These are phyloP conservation scores for Knufia petricola DNA, from an alignment of 2,329 filamentous ascomycete genomes.

Conservation along the genomic window DNA sequence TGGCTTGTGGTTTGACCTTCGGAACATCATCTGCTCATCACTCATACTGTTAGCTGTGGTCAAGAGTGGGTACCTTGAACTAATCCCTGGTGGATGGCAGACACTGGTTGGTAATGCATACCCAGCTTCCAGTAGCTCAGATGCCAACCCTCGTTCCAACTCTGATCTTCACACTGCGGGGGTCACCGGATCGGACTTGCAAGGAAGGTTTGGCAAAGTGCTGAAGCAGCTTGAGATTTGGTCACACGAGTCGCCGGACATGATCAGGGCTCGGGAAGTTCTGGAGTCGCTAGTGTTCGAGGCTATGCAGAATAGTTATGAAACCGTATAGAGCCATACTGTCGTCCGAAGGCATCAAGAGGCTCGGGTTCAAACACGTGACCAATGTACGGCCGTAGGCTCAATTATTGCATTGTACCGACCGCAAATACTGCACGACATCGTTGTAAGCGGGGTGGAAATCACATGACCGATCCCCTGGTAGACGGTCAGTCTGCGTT, in stretches of 20 bases:
- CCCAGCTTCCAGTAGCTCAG: not conserved
- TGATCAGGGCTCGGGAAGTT: constrained; percentile 7
- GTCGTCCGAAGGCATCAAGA: too few relatives aligned
- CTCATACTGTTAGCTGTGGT: constrained; percentile 23
- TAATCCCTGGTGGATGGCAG: constrained; percentile 11
- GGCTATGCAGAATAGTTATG: not conserved
- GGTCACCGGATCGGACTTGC: not conserved
- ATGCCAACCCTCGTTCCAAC: not conserved
- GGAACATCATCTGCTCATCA: constrained; percentile 18
- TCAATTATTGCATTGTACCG: too few relatives aligned
- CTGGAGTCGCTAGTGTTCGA: not conserved
- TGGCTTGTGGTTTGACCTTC: constrained; percentile 26
- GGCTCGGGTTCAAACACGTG: too few relatives aligned
- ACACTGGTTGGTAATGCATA: constrained; percentile 1
- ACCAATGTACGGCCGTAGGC: too few relatives aligned
- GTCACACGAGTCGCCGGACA: constrained; percentile 10
- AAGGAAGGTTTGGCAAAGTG: constrained; percentile 9
- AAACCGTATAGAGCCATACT: too few relatives aligned
- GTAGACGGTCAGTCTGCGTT: too few relatives aligned
- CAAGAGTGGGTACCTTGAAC: constrained; percentile 20
- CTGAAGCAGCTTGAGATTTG: constrained; percentile 12
- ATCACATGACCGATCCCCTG: too few relatives aligned
- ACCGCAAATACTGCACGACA: too few relatives aligned
- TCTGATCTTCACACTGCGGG: not conserved
- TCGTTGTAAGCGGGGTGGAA: too few relatives aligned